These are phyloP conservation scores for Alternaria atra DNA, from an alignment of 2,329 filamentous ascomycete genomes.

Conservation along the genomic window DNA sequence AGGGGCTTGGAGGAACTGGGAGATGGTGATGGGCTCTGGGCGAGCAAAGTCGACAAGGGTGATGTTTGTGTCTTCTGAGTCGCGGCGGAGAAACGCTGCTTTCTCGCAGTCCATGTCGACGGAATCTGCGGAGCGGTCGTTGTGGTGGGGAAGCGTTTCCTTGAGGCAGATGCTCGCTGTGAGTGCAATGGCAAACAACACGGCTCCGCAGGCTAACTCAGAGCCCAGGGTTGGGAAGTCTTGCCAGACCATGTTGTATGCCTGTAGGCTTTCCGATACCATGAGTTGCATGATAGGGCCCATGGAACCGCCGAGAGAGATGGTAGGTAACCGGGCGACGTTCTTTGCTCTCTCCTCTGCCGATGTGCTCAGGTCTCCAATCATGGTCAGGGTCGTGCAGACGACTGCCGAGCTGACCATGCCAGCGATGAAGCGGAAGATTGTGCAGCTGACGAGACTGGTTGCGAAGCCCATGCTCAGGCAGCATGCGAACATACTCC, in stretches of 20 bases:
- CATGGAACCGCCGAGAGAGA: constrained; percentile 57
- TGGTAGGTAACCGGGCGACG: constrained; percentile 56
- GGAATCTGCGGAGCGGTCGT: constrained; percentile 25
- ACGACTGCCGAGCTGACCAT: constrained; percentile 56
- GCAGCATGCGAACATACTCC: constrained; percentile 57
- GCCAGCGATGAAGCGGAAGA: constrained; percentile 56
- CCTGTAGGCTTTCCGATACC: constrained; percentile 54
- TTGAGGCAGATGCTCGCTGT: constrained; percentile 53
- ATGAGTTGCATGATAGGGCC: constrained; percentile 56
- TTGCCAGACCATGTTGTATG: constrained; percentile 54
- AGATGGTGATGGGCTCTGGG: constrained; percentile 55
- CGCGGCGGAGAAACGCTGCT: constrained; percentile 56
- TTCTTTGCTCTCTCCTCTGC: constrained; percentile 51
- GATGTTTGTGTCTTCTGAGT: constrained; percentile 48
- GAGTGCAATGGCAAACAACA: constrained; percentile 54
- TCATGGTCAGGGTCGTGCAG: constrained; percentile 58
- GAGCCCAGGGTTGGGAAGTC: constrained; percentile 56
- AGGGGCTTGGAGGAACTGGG: constrained; percentile 57
- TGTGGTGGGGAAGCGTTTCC: constrained; percentile 49
- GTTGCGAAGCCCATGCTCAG: constrained; percentile 59
- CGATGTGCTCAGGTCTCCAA: constrained; percentile 55
- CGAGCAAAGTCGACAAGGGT: constrained; percentile 48
- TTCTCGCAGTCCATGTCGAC: constrained; percentile 55
- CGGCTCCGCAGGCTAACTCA: constrained; percentile 55
- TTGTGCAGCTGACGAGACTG: constrained; percentile 52